A percentile compares a stretch with the other conserved stretches of the same genome.
Evolutionary conservation across 1,284 basidiomycete species (phyloP).

Genomic region (Anthracocystis panici-leucophaei): DNA sequence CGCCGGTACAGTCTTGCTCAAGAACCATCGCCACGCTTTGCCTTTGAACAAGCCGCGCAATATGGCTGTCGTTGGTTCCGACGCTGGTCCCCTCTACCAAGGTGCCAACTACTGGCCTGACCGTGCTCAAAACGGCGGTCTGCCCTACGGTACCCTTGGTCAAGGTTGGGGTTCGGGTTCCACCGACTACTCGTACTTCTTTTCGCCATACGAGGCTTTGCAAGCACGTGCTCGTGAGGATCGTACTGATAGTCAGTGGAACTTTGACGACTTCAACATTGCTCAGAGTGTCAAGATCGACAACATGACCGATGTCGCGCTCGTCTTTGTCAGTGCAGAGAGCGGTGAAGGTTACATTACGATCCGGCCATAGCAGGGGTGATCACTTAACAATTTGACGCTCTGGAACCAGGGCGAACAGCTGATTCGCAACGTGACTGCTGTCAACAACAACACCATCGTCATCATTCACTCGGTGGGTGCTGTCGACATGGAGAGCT

Average conservation of each 20-base stretch:
- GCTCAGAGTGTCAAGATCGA: conserved; percentile 52
- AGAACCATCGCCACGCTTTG: conserved; percentile 73
- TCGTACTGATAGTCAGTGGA: conserved; percentile 72
- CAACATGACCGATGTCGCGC: conserved; percentile 71
- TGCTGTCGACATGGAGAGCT: conserved; percentile 57
- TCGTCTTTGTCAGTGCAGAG: conserved; percentile 75
- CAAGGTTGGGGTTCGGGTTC: conserved; percentile 82
- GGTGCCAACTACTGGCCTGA: conserved; percentile 82
- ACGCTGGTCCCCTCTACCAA: conserved; percentile 77
- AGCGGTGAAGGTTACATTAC: conserved; percentile 71
- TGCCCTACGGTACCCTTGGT: conserved; percentile 77
- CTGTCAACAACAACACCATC: conserved; percentile 60
- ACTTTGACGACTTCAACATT: conserved; percentile 75
- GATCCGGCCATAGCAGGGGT: conserved; percentile 70
- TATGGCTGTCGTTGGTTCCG: conserved; percentile 69
- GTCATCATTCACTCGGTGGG: conserved; percentile 61
- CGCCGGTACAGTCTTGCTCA: conserved; percentile 79
- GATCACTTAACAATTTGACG: conserved; percentile 83
- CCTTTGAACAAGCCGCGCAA: conserved; percentile 52
- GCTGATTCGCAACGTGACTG: conserved; percentile 55
- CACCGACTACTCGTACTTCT: conserved; percentile 72
- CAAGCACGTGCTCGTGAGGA: conserved; percentile 75
- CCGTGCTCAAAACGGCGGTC: conserved; percentile 70
- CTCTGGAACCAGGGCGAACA: conserved; percentile 82
- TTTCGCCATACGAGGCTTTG: conserved; percentile 77